Base-by-base conservation (phyloP, 2,329 filamentous ascomycete genomes). In the Pseudogymnoascus sp. region DNA sequence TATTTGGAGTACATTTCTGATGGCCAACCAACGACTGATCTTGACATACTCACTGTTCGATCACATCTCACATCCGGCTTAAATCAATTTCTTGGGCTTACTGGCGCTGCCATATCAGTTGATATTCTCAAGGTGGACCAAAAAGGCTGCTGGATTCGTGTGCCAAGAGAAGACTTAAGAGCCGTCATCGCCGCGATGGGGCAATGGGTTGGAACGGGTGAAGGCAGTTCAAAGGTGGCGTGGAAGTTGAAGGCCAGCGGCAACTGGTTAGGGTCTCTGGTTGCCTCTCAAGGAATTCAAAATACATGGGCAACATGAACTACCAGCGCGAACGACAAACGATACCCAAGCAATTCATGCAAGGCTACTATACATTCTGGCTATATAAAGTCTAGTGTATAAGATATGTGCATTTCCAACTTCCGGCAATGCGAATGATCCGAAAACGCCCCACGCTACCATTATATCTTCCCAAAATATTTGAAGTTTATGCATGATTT, bases 51-150 rank as follows among this genome's bases (percentile, higher is more conserved):
- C 2, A 86, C 86, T 38, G 79, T 83, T 16, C 84, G 84, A 36
- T 78, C 84, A 0, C 86, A 89, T 70, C 83, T 89, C 68, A 84
- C 82, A 1, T 74, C 81, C 0, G 86, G 89, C 0, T 77, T 93
- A 6, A 78, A 78, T 1, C 83, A 89, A 66, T 92, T 90, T 69
- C 82, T 93, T 1, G 90, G 90, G 18, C 75, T 84, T 16, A 86
- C 84, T 0, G 90, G 90, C 10, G 76, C 81, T 1, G 85, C 84
- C 10, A 86, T 93, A 3, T 77, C 86, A 1, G 72, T 92, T 63
- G 90, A 93, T 70, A 84, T 93, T 18, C 79, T 93, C 36, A 84
- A 86, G 68, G 77, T 87, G 0, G 75, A 83, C 2, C 79, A 76
- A 1, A 69, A 71, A 5, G 78, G 84, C 59, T 83, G 83, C 63